Conservation (phyloP, 139 green algal species). For the Chlamydomonas applanata region DNA sequence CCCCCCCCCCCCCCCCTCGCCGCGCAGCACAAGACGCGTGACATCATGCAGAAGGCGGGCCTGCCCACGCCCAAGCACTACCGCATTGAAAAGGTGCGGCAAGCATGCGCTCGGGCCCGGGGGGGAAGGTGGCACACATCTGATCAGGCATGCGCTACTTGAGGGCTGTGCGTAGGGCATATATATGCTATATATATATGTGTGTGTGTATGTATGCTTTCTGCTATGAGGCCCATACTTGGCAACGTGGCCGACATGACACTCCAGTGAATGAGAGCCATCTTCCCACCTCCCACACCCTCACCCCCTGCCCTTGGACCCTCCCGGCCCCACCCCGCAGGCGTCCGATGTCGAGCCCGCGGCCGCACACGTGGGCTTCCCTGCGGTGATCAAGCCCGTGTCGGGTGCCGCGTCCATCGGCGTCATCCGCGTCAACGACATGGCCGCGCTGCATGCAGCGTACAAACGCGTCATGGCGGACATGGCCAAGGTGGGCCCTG, state of each 20-base stretch:
- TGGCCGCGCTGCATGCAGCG: slow-evolving; percentile 55
- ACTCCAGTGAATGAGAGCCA: too few species aligned
- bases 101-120: too few species aligned
- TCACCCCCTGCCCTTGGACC: too few species aligned
- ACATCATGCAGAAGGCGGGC: slow-evolving; percentile 57
- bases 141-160: too few species aligned
- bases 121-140: too few species aligned
- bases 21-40: slow-evolving; percentile 55
- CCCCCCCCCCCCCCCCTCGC: neutral
- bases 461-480: slow-evolving; percentile 31
- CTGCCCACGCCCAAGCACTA: slow-evolving; percentile 74
- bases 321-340: slow-evolving; percentile 20
- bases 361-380: slow-evolving; percentile 72
- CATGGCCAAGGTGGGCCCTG: neutral
- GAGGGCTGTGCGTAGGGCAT: too few species aligned
- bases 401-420: slow-evolving; percentile 83
- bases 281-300: neutral
- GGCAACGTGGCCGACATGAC: too few species aligned
- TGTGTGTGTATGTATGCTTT: neutral
- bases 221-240: too few species aligned
- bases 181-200: too few species aligned
- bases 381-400: slow-evolving; percentile 89
- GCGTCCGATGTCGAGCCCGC: slow-evolving; percentile 54
- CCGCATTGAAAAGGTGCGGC: slow-evolving; percentile 21
- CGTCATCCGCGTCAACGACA: slow-evolving; percentile 77